Evolutionary conservation across 2,329 filamentous ascomycete genomes (phyloP).

Genomic region (Diaporthe velutina): DNA sequence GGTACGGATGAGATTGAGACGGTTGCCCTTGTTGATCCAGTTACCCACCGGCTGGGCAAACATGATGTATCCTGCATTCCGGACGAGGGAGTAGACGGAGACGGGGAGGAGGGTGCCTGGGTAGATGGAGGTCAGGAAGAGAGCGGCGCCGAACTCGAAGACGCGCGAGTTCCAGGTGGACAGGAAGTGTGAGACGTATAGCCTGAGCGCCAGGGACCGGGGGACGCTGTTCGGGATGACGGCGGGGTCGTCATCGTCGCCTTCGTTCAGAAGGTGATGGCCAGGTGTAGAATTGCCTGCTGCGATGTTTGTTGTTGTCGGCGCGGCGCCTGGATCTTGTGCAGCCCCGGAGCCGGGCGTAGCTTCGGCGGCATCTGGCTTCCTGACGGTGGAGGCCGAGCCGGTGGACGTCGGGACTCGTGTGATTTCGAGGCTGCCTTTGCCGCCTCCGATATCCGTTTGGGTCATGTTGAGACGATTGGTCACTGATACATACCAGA

Average conservation of each 20-base stretch:
- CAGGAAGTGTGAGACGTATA: constrained; percentile 72
- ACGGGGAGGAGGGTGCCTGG: constrained; percentile 73
- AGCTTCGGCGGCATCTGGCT: background rate
- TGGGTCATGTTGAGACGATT: background rate
- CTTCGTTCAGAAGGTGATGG: constrained; percentile 22
- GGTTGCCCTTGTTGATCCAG: constrained; percentile 68
- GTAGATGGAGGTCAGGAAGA: constrained; percentile 69
- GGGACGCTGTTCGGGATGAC: constrained; percentile 14
- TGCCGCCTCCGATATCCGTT: background rate
- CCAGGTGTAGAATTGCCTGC: background rate
- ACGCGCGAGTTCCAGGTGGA: constrained; percentile 75
- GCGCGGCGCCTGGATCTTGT: background rate
- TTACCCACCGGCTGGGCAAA: constrained; percentile 70
- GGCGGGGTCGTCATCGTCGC: background rate
- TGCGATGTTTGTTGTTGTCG: background rate
- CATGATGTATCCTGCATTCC: constrained; percentile 68
- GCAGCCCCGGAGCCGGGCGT: background rate
- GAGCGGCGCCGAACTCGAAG: constrained; percentile 73
- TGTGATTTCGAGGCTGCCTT: background rate
- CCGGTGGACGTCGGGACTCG: background rate
- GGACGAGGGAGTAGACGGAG: constrained; percentile 76
- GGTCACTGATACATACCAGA: background rate
- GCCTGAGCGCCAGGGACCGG: constrained; percentile 43
- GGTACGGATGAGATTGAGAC: constrained; percentile 62
- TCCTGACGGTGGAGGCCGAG: background rate